These are phyloP conservation scores for Aspergillus sp. DNA, from an alignment of 2,329 filamentous ascomycete species.

Conservation along the genomic window DNA sequence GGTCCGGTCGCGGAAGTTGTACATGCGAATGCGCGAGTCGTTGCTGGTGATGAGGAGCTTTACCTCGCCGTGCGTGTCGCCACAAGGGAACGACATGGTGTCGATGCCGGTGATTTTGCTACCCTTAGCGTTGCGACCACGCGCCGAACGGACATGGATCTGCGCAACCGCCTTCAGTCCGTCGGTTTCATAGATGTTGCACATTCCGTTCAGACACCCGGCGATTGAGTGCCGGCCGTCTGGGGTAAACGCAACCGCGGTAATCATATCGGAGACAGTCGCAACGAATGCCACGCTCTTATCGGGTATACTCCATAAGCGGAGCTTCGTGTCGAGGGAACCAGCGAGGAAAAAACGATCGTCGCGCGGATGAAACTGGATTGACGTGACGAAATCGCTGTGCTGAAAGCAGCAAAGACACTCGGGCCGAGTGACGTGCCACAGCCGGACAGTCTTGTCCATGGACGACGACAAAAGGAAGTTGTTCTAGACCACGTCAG, in stretches of 20 bases:
- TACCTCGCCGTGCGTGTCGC: slow-evolving; percentile 62
- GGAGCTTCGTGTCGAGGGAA: slow-evolving; percentile 81
- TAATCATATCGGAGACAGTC: slow-evolving; percentile 81
- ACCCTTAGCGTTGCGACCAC: slow-evolving; percentile 90
- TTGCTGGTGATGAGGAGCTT: slow-evolving; percentile 92
- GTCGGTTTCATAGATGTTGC: slow-evolving; percentile 90
- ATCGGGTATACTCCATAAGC: slow-evolving; percentile 96
- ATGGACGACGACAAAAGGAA: slow-evolving; percentile 94
- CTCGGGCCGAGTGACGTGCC: slow-evolving; percentile 83
- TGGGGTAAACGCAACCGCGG: slow-evolving; percentile 88
- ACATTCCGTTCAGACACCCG: slow-evolving; percentile 79
- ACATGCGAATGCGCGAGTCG: slow-evolving; percentile 86
- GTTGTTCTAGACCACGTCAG: slow-evolving; percentile 63
- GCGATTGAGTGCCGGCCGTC: slow-evolving; percentile 89
- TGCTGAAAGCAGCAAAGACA: slow-evolving; percentile 94
- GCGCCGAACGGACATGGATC: slow-evolving; percentile 87
- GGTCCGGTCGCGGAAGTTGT: slow-evolving; percentile 80
- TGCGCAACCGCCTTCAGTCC: slow-evolving; percentile 80
- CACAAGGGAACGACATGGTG: slow-evolving; percentile 61
- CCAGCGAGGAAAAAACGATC: slow-evolving; percentile 96
- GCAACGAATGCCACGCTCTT: slow-evolving; percentile 84
- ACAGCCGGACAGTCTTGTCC: slow-evolving; percentile 94
- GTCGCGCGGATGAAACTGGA: slow-evolving; percentile 90
- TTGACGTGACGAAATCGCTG: slow-evolving; percentile 90
- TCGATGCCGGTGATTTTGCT: slow-evolving; percentile 97